These are phyloP conservation scores for Aspergillus sp. DNA, from an alignment of 2,329 filamentous ascomycete species.

Conservation along the genomic window DNA sequence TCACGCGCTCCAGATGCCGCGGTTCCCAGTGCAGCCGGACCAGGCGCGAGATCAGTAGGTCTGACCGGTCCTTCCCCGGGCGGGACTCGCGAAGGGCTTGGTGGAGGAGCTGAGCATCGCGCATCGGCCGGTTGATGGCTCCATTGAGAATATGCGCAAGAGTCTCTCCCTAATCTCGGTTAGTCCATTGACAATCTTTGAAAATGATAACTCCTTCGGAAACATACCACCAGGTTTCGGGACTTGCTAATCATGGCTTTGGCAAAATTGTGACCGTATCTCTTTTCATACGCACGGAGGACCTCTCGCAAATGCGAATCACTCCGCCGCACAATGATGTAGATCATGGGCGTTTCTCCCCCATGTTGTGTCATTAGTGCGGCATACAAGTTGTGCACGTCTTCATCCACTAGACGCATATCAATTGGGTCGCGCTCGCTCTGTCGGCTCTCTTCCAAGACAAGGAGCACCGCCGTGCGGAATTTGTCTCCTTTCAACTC, in stretches of 20 bases:
- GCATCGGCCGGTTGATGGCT: conserved; percentile 90
- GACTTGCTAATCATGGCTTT: conserved; percentile 85
- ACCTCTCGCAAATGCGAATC: conserved; percentile 82
- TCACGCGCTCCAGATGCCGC: conserved; percentile 75
- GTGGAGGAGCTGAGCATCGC: conserved; percentile 85
- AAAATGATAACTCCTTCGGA: background rate
- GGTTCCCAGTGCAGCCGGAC: conserved; percentile 93
- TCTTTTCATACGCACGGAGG: conserved; percentile 71
- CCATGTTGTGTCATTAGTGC: conserved; percentile 71
- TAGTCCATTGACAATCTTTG: background rate
- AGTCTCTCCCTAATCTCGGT: conserved; percentile 72
- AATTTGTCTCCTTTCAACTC: conserved; percentile 97
- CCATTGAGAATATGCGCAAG: conserved; percentile 95
- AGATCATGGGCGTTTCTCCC: conserved; percentile 84
- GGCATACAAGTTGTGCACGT: conserved; percentile 71
- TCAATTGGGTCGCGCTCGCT: conserved; percentile 73
- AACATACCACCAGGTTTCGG: conserved; percentile 84
- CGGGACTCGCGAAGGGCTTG: conserved; percentile 79
- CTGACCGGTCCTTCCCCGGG: conserved; percentile 72
- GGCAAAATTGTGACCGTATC: conserved; percentile 79
- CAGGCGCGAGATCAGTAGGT: conserved; percentile 82
- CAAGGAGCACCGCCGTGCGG: conserved; percentile 80
- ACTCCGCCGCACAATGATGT: conserved; percentile 76
- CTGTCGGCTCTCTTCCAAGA: conserved; percentile 79
- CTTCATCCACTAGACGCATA: conserved; percentile 63